Conservation (phyloP, 306 rosid genomes). For the Vicia villosa region DNA sequence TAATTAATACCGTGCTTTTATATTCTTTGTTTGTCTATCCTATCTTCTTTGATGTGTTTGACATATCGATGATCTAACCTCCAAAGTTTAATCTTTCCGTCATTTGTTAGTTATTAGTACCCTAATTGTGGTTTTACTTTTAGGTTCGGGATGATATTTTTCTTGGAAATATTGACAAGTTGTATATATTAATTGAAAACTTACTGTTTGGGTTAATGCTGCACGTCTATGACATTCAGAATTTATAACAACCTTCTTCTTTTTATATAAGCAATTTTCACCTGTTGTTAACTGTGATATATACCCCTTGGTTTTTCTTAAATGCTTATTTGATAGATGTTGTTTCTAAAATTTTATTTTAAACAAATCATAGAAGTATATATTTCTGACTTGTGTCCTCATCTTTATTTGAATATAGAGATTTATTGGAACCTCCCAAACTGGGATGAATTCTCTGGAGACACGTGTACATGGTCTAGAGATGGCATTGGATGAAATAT, state of each 20-base stretch:
- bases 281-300: background rate
- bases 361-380: background rate
- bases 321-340: conserved; percentile 2
- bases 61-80: background rate
- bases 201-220: background rate
- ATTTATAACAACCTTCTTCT: conserved; percentile 23
- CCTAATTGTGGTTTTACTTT: conserved; percentile 2
- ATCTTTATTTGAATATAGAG: conserved; percentile 53
- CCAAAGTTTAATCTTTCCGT: background rate
- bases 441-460: conserved; percentile 83
- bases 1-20: conserved; percentile 8
- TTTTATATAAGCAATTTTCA: background rate
- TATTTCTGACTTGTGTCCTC: conserved; percentile 38
- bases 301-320: conserved; percentile 3
- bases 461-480: conserved; percentile 90
- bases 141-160: conserved; percentile 6
- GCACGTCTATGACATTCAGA: conserved; percentile 12
- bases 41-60: conserved; percentile 2
- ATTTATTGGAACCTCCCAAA: conserved; percentile 93
- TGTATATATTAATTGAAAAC: conserved; percentile 21
- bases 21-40: background rate
- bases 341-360: no score
- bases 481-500: conserved; percentile 86
- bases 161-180: background rate
- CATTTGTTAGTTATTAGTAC: background rate